Base-by-base conservation (phyloP, 1,139 yeast genomes). In the Nematodospora anomalae region DNA sequence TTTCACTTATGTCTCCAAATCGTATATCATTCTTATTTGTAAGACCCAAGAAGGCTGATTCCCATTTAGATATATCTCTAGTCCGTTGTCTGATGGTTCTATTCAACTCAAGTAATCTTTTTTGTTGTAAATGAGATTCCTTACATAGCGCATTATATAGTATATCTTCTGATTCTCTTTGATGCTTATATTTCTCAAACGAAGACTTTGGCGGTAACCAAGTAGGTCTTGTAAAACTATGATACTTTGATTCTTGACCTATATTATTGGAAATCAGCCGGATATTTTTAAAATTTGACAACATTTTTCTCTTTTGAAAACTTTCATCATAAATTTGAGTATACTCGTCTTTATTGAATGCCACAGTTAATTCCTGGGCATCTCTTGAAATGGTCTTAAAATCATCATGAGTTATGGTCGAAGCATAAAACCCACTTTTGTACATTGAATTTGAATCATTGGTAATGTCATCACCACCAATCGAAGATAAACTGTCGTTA, bases 191-290 rank as follows among this genome's bases (percentile, higher is more conserved):
- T 30, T 74, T 74, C 49, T 83, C 90, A 16, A 61, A 58, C 9
- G 60, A 53, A 15, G 75, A 59, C 55, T 83, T 83, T 21, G 89
- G 88, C 1, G 92, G 90, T 28, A 83, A 58, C 66, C 80, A 76
- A 1, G 73, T 60, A 11, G 86, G 90, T 33, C 92, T 64, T 1
- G 89, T 81, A 23, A 67, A 63, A 0, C 80, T 57, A 22, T 70
- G 42, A 40, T 64, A 62, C 25, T 63, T 23, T 55, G 38, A 12
- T 58, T 36, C 37, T 9, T 10, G 13, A 11, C 10, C 10, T 9
- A 18, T 4, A 24, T 6, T 26, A 18, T 13, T 31, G 8, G 16
- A 22, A 3, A 30, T 11, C 12, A 6, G 25, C 16, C 15, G 33
- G 4, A 36, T 22, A 13, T 48, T 53, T 43, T 57, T 47, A 28